phyloP scores from a whole-genome alignment of 2,329 filamentous ascomycete genomes.

The Ophiosphaerella korrae region DNA sequence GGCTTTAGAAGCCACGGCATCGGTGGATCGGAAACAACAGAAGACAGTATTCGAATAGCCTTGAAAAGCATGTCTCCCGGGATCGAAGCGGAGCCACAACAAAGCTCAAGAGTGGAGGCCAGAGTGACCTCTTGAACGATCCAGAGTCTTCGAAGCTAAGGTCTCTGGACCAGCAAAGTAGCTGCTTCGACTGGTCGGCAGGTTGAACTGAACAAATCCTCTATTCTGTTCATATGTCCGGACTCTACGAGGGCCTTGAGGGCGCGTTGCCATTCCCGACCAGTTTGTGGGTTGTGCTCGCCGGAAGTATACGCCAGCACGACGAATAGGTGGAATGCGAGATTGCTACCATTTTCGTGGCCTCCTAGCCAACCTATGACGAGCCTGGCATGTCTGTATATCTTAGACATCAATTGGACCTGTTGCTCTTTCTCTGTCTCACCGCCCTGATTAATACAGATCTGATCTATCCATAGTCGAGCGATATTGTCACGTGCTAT shows the following conservation, averaged over 20 bases:
- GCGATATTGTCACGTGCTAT: not conserved
- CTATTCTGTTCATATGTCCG: not conserved
- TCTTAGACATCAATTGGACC: not conserved
- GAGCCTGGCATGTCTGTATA: not conserved
- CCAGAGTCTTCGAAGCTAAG: not conserved
- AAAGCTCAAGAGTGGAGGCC: not conserved
- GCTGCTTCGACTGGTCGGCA: not conserved
- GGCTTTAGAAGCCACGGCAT: not conserved
- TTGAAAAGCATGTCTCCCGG: not conserved
- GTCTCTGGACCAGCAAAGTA: not conserved
- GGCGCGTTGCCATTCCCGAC: not conserved
- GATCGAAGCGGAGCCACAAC: not conserved
- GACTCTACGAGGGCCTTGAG: not conserved
- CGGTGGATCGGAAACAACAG: not conserved
- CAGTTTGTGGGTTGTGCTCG: not conserved
- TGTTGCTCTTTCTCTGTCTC: not conserved
- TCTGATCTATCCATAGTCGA: not conserved
- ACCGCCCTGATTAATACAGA: not conserved
- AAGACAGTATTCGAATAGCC: not conserved
- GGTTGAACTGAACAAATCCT: not conserved
- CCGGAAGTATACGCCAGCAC: not conserved
- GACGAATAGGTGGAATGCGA: not conserved
- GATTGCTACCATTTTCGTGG: not conserved
- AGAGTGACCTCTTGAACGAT: not conserved
- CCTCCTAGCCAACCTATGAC: not conserved